Evolutionary conservation across 768 basidiomycete genomes (phyloP).

Genomic region (Galerina sulciceps): DNA sequence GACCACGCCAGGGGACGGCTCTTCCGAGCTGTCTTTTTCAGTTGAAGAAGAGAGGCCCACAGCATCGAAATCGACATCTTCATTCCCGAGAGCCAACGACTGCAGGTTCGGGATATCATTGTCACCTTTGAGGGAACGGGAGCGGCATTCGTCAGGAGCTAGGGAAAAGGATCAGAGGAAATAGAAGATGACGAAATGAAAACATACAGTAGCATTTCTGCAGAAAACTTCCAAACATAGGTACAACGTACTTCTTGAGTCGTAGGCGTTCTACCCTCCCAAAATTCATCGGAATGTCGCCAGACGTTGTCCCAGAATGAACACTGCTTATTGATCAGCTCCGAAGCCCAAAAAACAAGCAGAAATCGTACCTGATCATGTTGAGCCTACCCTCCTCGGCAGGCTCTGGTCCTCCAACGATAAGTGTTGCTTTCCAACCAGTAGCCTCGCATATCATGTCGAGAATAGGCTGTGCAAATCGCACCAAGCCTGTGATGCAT

Average conservation of each 20-base stretch:
- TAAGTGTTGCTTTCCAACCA: slow-evolving; percentile 1
- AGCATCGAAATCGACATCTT: neutral
- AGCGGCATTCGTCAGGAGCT: slow-evolving; percentile 12
- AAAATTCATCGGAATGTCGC: too few relatives aligned
- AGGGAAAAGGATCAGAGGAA: neutral
- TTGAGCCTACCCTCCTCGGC: slow-evolving; percentile 3
- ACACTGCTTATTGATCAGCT: too few relatives aligned
- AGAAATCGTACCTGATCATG: slow-evolving; percentile 1
- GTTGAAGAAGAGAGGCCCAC: neutral
- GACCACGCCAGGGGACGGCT: too few relatives aligned
- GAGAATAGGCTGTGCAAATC: neutral
- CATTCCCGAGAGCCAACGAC: neutral
- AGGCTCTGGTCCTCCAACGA: slow-evolving; percentile 12
- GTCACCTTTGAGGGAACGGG: neutral
- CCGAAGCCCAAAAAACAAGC: too few relatives aligned
- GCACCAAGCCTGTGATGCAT: neutral
- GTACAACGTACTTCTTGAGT: too few relatives aligned
- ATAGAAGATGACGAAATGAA: neutral
- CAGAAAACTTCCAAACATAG: neutral
- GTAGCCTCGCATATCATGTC: neutral
- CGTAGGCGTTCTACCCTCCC: too few relatives aligned
- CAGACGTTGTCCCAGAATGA: too few relatives aligned
- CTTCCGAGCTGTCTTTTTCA: neutral
- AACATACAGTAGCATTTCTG: slow-evolving; percentile 4
- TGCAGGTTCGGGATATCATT: neutral